Conservation (phyloP, 2,329 filamentous ascomycete species). For the Colletotrichum abscissum region DNA sequence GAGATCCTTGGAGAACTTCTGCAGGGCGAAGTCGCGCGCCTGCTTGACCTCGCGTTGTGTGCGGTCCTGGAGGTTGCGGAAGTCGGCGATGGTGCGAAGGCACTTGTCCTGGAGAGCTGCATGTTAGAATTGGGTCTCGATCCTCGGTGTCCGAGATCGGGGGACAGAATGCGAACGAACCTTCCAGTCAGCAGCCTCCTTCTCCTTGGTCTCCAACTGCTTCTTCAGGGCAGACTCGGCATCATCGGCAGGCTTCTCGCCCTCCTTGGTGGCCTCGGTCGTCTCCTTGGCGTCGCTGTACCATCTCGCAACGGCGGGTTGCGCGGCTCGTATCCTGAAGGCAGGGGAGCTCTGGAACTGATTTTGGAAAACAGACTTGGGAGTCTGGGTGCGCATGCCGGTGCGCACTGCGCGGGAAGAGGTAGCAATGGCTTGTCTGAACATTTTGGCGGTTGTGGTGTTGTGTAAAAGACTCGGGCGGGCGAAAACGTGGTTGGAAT, state of each 20-base stretch:
- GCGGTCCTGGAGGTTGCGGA: constrained; percentile 97
- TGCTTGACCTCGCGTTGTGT: constrained; percentile 89
- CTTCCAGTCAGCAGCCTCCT: constrained; percentile 80
- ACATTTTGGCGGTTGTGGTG: constrained; percentile 48
- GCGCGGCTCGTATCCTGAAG: constrained; percentile 49
- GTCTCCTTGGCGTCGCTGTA: constrained; percentile 60
- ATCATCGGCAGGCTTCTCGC: constrained; percentile 41
- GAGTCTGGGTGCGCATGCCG: constrained; percentile 48
- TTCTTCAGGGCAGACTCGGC: constrained; percentile 60
- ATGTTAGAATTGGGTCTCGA: constrained; percentile 9
- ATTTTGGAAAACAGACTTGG: constrained; percentile 49
- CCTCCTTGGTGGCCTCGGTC: constrained; percentile 41
- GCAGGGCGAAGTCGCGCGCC: constrained; percentile 92
- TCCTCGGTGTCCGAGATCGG: constrained; percentile 22
- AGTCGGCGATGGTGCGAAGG: constrained; percentile 93
- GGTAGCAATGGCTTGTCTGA: constrained; percentile 56
- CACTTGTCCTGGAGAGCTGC: constrained; percentile 80
- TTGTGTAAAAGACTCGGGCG: not conserved
- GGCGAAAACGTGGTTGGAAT: constrained; percentile 6
- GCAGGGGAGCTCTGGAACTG: constrained; percentile 52
- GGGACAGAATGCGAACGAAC: constrained; percentile 59
- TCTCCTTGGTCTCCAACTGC: constrained; percentile 62
- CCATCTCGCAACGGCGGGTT: constrained; percentile 53
- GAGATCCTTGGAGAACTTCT: constrained; percentile 94
- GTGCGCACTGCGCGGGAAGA: constrained; percentile 58